Conservation (phyloP, 192 early-diverging fungal genomes). For the Phlyctochytrium planicorne region DNA sequence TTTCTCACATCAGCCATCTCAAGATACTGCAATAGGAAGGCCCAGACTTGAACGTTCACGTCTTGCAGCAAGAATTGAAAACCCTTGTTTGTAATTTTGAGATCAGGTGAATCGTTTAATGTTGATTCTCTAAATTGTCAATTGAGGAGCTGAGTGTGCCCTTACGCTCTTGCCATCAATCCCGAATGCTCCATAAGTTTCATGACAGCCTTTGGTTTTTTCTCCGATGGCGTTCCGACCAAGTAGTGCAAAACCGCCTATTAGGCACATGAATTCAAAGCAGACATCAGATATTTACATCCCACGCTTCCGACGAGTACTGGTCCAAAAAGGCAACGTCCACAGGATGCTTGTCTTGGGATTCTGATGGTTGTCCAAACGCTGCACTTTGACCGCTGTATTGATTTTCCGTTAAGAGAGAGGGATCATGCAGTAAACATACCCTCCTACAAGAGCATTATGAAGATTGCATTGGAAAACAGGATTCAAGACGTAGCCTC, state of each 20-base stretch:
- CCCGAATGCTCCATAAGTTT: slow-evolving; percentile 62
- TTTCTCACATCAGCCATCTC: slow-evolving; percentile 68
- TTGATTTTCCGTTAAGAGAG: not conserved
- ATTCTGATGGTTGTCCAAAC: slow-evolving; percentile 76
- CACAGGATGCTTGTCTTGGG: slow-evolving; percentile 58
- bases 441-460: slow-evolving; percentile 50
- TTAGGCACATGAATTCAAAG: not conserved
- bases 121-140: not conserved
- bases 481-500: slow-evolving; percentile 42
- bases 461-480: slow-evolving; percentile 44
- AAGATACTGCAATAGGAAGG: slow-evolving; percentile 90
- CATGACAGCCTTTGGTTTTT: slow-evolving; percentile 61
- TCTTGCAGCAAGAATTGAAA: slow-evolving; percentile 98
- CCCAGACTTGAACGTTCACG: slow-evolving; percentile 93
- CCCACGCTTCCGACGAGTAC: slow-evolving; percentile 84
- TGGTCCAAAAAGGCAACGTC: slow-evolving; percentile 72
- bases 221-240: slow-evolving; percentile 75
- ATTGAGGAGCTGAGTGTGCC: too few relatives aligned
- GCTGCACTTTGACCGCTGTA: slow-evolving; percentile 76
- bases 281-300: slow-evolving; percentile 36
- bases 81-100: slow-evolving; percentile 90
- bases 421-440: not conserved
- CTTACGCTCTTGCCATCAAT: slow-evolving; percentile 65
- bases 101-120: slow-evolving; percentile 20
- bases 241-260: slow-evolving; percentile 85